Base-by-base conservation (phyloP, 495 filamentous ascomycete species). In the Staphylotrichum longicolle region DNA sequence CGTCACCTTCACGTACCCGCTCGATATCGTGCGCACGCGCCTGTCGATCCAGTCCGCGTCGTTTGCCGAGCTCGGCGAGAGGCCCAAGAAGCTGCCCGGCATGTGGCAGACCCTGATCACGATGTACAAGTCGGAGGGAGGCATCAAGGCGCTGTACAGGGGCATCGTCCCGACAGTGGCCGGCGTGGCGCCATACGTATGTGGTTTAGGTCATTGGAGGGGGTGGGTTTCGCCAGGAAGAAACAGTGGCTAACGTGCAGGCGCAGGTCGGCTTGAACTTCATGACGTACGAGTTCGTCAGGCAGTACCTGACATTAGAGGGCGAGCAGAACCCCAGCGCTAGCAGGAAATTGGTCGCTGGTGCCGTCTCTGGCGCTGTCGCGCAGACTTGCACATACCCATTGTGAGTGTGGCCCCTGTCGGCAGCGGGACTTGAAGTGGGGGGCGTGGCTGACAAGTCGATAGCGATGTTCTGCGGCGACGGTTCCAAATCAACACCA, bases 331-430 rank as follows among this genome's bases (percentile, higher is more conserved):
- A 96, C 62, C 94, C 94, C 5, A 84, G 78, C 60, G 80, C 90
- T 0, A 72, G 82, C 63, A 86, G 95, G 54, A 98, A 98, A 71
- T 79, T 98, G 30, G 79, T 84, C 12, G 94, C 94, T 12, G 94
- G 94, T 32, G 94, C 93, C 9, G 83, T 96, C 42, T 94, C 91
- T 10, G 94, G 94, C n/a, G 94, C 91, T 14, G 87, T 98, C 55
- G 94, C 94, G 46, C 94, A 98, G 75, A 96, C 91, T 12, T 95
- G 90, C 83, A 98, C 94, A 74, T 98, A 98, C 78, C 94, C 94
- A 61, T 96, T 98, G 90, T 95, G 74, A 82, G 91, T 76, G n/a
- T 32, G 15, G 3, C 8, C 0, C 7, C 39, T 2, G 1, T 32
- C n/a, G 7, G 10, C 32, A 3, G 4, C 7, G 7, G 27, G 9